Base-by-base conservation (phyloP, 2,329 filamentous ascomycete species). In the Trichoderma hamatum region DNA sequence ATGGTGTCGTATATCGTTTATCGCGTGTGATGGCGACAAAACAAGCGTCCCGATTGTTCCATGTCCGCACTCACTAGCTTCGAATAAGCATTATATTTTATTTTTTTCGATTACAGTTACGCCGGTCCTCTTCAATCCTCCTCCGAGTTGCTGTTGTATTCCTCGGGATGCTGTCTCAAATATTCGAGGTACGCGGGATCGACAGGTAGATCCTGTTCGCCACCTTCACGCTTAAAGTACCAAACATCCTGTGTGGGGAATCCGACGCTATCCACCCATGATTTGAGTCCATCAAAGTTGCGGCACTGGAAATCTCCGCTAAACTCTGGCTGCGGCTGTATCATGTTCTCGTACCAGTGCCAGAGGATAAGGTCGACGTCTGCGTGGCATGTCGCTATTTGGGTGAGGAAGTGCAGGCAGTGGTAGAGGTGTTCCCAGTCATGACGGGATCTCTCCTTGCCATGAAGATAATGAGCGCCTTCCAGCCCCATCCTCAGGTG, bases 401-500 rank as follows among this genome's bases (percentile, higher is more conserved):
- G 54, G 5, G 54, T 56, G 54, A 56, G 54, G 30, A 56, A 56
- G 28, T 56, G 54, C n/a, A 56, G 34, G n/a, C 54, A 56, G n/a
- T 56, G 54, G 28, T 56, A 56, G 28, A 56, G 14, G 28, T 56
- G 54, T n/a, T 56, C 54, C 54, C 54, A 56, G 54, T 56, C 26
- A 21, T 56, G 54, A 14, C 54, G 54, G 7, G 54, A 56, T 56
- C 54, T 56, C n/a, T 56, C 54, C 7, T 56, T 56, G 54, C 54
- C 54, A n/a, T 34, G 28, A 34, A 56, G 54, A 10, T 56, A 56
- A 56, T 56, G n/a, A 28, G 54, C 6, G 6, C 54, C 54, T 28
- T 56, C 54, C 19, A 56, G 13, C 3, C 54, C 54, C 54, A 56
- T 56, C 30, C 54, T 56, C 10, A 56, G 19, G 28, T 56, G 54